Conservation (phyloP, 139 green algal species). For the Edaphochlamys debaryana region DNA sequence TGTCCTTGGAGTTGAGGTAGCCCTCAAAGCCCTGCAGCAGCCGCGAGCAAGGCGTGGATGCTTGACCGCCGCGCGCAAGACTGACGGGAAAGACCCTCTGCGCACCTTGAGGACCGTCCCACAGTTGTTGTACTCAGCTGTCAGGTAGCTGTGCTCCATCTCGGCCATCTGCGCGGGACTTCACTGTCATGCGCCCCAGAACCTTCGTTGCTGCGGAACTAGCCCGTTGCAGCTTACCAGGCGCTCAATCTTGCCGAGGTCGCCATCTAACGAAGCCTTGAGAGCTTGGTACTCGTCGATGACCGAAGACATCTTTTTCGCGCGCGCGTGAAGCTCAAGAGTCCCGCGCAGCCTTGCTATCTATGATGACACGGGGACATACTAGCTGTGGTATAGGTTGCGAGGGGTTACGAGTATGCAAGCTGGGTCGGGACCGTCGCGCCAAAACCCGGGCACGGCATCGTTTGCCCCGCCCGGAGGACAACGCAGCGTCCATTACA, state of each 20-base stretch:
- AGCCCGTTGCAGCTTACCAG: not conserved
- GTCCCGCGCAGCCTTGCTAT: no score
- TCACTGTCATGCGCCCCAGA: no score
- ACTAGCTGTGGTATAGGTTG: no score
- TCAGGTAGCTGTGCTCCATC: constrained; percentile 72
- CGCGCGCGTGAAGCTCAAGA: no score
- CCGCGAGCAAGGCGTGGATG: no score
- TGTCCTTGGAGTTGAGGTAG: constrained; percentile 78
- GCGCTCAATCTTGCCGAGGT: constrained; percentile 31
- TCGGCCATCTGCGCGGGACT: constrained; percentile 82
- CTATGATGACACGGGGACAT: not conserved
- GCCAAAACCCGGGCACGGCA: no score
- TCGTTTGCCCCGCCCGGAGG: no score
- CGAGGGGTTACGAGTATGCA: no score
- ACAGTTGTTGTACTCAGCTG: constrained; percentile 68
- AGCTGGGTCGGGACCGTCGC: no score
- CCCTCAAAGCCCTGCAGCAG: constrained; percentile 79
- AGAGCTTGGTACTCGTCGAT: constrained; percentile 12
- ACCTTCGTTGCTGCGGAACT: not conserved
- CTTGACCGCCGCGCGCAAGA: no score
- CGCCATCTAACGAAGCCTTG: not conserved
- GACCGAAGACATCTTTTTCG: not conserved
- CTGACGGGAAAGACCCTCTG: no score
- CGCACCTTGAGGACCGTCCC: constrained; percentile 79
- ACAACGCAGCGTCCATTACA: no score